A percentile compares a stretch with the other conserved stretches of the same genome.
Conservation (phyloP, 1,284 basidiomycete species). For the Rhodofomes roseus region DNA sequence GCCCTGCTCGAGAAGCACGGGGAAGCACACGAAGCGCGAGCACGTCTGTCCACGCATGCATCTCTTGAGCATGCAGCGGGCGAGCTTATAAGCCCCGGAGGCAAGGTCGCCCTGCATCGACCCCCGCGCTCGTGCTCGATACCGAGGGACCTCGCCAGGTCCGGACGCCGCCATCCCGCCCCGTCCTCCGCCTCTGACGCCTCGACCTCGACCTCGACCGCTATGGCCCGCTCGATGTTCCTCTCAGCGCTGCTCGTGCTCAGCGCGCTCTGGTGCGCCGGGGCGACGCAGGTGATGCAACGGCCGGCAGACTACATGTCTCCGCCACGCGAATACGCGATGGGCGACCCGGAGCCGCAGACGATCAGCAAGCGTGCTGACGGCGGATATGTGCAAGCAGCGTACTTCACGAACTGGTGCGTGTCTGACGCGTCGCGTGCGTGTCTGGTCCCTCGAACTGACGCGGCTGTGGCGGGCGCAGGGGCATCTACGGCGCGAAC, state of each 20-base stretch:
- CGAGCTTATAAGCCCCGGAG: background rate
- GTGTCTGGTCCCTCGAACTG: background rate
- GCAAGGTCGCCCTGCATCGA: background rate
- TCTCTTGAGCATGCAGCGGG: background rate
- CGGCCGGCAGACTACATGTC: conserved; percentile 48
- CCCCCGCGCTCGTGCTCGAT: background rate
- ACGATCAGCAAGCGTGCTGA: conserved; percentile 43
- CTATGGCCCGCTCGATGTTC: conserved; percentile 19
- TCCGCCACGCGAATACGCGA: conserved; percentile 33
- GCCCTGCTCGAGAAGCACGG: background rate
- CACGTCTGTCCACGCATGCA: background rate
- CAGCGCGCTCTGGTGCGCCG: conserved; percentile 23
- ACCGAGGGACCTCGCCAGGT: background rate
- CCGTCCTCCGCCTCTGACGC: background rate
- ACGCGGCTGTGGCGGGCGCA: conserved; percentile 20
- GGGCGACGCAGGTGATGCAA: conserved; percentile 55
- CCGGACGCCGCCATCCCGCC: background rate
- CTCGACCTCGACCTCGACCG: background rate
- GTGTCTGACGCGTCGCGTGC: conserved; percentile 2
- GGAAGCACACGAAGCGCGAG: background rate
- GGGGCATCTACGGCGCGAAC: conserved; percentile 83
- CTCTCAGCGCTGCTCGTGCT: conserved; percentile 17
- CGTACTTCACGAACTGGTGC: conserved; percentile 68
- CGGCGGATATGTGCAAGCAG: conserved; percentile 48
- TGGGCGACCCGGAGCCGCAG: conserved; percentile 37